Conservation (phyloP, 306 rosid genomes). For the Prunus mongolica region DNA sequence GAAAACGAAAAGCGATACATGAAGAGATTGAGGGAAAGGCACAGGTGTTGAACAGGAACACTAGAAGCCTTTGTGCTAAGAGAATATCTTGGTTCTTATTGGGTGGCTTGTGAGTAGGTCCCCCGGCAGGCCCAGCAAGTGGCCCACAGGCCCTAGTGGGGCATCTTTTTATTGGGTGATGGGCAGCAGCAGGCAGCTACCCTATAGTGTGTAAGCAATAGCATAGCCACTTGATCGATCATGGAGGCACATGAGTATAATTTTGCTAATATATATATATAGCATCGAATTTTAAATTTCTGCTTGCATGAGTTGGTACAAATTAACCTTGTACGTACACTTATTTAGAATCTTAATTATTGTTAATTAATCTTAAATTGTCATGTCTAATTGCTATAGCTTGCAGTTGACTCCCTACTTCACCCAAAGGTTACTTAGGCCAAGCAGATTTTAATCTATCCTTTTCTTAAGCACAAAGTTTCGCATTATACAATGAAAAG, state of each 20-base stretch:
- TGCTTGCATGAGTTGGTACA: neutral
- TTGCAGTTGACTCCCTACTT: neutral
- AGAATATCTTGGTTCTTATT: slow-evolving; percentile 45
- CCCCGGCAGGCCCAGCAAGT: slow-evolving; percentile 25
- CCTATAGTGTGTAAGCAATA: neutral
- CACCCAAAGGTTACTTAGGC: neutral
- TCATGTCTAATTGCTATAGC: neutral
- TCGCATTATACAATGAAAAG: neutral
- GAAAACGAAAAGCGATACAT: neutral
- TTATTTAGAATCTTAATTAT: neutral
- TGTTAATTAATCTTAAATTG: neutral
- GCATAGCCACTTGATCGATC: slow-evolving; percentile 43
- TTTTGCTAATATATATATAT: neutral
- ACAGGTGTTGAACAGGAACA: slow-evolving; percentile 26
- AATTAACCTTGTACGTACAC: neutral
- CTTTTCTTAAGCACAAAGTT: slow-evolving; percentile 1
- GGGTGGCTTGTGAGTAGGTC: slow-evolving; percentile 59
- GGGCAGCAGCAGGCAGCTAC: slow-evolving; percentile 32
- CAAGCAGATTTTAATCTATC: neutral
- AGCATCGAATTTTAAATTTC: neutral
- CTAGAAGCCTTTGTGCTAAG: slow-evolving; percentile 27
- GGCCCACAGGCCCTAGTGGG: slow-evolving; percentile 23
- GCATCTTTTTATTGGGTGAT: slow-evolving; percentile 55
- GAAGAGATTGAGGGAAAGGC: neutral
- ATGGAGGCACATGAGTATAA: slow-evolving; percentile 60